phyloP scores from a whole-genome alignment of 2,329 filamentous ascomycete species.

The Fusarium sp. region DNA sequence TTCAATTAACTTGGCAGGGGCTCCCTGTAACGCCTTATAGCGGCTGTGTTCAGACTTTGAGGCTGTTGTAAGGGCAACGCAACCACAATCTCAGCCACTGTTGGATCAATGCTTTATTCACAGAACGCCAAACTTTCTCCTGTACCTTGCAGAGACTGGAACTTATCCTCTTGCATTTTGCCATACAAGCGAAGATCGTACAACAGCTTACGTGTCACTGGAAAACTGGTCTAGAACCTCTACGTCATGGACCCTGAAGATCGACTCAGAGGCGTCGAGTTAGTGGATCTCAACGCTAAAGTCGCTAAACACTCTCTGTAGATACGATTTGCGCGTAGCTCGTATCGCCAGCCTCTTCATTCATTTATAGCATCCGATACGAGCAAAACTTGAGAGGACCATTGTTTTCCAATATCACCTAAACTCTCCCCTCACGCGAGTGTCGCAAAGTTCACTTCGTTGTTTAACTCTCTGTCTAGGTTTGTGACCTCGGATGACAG shows the following conservation, averaged over 20 bases:
- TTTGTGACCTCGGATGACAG: background rate
- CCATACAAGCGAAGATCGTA: background rate
- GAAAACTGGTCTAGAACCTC: background rate
- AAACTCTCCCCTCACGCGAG: background rate
- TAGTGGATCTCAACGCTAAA: background rate
- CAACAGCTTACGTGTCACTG: conserved; percentile 20
- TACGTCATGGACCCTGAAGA: conserved; percentile 24
- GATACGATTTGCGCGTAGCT: background rate
- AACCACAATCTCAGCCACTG: background rate
- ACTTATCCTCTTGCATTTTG: background rate
- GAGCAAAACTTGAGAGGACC: background rate
- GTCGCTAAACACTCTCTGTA: background rate
- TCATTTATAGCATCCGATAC: background rate
- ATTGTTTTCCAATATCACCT: background rate
- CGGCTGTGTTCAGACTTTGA: background rate
- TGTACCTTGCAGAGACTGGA: background rate
- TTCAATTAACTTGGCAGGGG: background rate
- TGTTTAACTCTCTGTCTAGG: background rate
- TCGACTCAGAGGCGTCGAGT: background rate
- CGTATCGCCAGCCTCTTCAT: background rate
- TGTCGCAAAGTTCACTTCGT: background rate
- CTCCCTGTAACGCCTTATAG: background rate
- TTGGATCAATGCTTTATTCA: background rate
- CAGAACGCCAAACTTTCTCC: too few species aligned
- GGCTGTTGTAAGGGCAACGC: conserved; percentile 29